Evolutionary conservation across 2,329 filamentous ascomycete genomes (phyloP).

Genomic region (Beauveria brongniartii): DNA sequence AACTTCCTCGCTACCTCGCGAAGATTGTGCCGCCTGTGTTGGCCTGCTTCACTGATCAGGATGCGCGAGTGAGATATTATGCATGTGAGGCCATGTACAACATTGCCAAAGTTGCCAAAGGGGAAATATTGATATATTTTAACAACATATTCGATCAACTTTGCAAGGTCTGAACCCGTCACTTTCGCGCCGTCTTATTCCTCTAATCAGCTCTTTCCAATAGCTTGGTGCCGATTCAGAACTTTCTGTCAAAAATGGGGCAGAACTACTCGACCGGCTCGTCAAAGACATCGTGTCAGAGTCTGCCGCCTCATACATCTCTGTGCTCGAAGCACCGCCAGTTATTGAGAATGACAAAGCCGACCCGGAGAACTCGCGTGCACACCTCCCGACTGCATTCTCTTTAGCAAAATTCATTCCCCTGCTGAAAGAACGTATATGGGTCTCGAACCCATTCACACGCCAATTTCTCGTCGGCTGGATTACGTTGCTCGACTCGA

Average conservation of each 20-base stretch:
- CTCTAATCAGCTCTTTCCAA: neutral
- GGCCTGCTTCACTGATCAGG: slow-evolving; percentile 95
- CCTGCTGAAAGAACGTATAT: slow-evolving; percentile 85
- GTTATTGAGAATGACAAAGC: slow-evolving; percentile 37
- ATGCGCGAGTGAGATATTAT: slow-evolving; percentile 95
- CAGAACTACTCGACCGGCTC: slow-evolving; percentile 86
- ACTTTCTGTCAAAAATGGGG: slow-evolving; percentile 94
- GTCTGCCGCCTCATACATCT: slow-evolving; percentile 90
- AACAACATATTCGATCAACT: slow-evolving; percentile 97
- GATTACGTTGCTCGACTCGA: slow-evolving; percentile 91
- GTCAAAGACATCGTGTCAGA: slow-evolving; percentile 96
- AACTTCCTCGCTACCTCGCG: slow-evolving; percentile 83
- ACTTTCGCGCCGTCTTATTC: neutral
- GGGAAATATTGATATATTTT: slow-evolving; percentile 93
- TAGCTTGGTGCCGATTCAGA: slow-evolving; percentile 94
- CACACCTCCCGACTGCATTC: slow-evolving; percentile 71
- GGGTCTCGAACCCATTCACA: slow-evolving; percentile 90
- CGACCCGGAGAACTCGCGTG: slow-evolving; percentile 33
- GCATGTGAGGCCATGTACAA: slow-evolving; percentile 99
- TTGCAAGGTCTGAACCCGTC: slow-evolving; percentile 63
- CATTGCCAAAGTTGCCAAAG: slow-evolving; percentile 97
- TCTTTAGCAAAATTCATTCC: slow-evolving; percentile 88
- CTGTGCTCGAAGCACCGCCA: slow-evolving; percentile 61
- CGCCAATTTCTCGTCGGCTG: slow-evolving; percentile 92
- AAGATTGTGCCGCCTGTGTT: slow-evolving; percentile 94